Base-by-base conservation (phyloP, 2,329 filamentous ascomycete species). In the Aspergillus quadricinctus region DNA sequence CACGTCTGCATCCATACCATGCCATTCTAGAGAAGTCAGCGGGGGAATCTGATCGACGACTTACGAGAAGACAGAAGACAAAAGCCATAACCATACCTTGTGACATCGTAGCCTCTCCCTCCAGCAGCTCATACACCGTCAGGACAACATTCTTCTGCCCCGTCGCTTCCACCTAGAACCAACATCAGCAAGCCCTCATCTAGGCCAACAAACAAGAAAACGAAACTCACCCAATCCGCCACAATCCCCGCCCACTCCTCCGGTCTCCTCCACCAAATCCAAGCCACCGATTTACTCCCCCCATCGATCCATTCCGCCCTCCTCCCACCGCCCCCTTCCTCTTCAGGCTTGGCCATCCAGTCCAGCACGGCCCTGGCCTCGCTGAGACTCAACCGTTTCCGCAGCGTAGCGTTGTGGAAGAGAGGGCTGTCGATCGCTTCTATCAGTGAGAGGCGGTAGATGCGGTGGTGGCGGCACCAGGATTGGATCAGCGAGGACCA, bases 231-330 rank as follows among this genome's bases (percentile, higher is more conserved):
- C 86, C 91, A 97, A 46, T 79, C 83, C 72, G 88, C 88, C 45
- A 97, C 77, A 57, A 87, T 70, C 35, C 81, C 83, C 2, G 92
- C 94, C 93, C 94, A 99, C 77, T 97, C 93, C 69, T 95, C 90
- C 0, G 89, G 88, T 66, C 85, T 88, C 60, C 84, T 83, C 93
- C 93, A 97, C 77, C 87, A 96, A 2, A 97, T 77, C 81, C 87
- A 93, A 19, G 82, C 85, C 11, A 84, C 77, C 45, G 84, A 81
- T 43, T 79, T 80, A n/a, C 72, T 75, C 61, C 60, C 68, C 62
- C 54, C 75, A 53, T 72, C 72, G 48, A 90, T 77, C 79, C 86
- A 91, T 76, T 97, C 73, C 4, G 74, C 75, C 21, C 76, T 67
- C 56, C 74, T 70, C n/a, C 81, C 78, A 41, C 83, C 82, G 6